These are phyloP conservation scores for Aspergillus puulaauensis DNA, from an alignment of 2,329 filamentous ascomycete species.

Conservation along the genomic window DNA sequence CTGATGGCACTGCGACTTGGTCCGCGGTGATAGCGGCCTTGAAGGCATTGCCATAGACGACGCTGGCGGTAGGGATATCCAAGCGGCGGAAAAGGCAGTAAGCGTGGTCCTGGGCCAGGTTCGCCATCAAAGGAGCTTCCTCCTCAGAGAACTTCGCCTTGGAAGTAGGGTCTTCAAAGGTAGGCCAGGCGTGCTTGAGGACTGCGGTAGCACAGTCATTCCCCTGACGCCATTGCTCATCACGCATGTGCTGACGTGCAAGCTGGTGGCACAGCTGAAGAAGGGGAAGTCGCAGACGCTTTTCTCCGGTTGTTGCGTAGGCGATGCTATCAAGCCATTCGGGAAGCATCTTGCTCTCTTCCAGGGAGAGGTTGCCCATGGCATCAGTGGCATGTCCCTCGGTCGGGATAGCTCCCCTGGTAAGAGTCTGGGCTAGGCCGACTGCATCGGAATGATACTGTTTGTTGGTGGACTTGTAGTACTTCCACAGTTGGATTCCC, in stretches of 20 bases:
- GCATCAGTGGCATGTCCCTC: conserved; percentile 20
- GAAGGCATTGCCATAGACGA: conserved; percentile 36
- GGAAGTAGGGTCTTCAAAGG: conserved; percentile 28
- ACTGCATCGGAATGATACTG: conserved; percentile 32
- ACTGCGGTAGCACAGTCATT: conserved; percentile 30
- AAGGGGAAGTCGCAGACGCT: conserved; percentile 22
- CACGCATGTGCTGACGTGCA: conserved; percentile 30
- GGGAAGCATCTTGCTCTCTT: conserved; percentile 31
- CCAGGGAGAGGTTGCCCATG: conserved; percentile 20
- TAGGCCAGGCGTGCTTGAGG: conserved; percentile 34
- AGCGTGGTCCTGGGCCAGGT: conserved; percentile 32
- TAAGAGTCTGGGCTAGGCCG: conserved; percentile 28
- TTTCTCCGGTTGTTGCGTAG: conserved; percentile 21
- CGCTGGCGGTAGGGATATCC: conserved; percentile 28
- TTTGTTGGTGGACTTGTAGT: conserved; percentile 31
- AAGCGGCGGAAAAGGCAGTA: conserved; percentile 36
- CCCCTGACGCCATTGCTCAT: conserved; percentile 31
- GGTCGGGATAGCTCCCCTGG: conserved; percentile 22
- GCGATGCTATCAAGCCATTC: conserved; percentile 34
- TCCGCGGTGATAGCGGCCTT: conserved; percentile 32
- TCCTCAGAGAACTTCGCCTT: conserved; percentile 30
- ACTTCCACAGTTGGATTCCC: conserved; percentile 34
- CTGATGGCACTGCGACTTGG: conserved; percentile 30
- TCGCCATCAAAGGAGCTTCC: conserved; percentile 31
- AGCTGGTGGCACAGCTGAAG: conserved; percentile 33